These are phyloP conservation scores for Chlamydomonas reinhardtii DNA, from an alignment of 163 green algal genomes.

Conservation along the genomic window DNA sequence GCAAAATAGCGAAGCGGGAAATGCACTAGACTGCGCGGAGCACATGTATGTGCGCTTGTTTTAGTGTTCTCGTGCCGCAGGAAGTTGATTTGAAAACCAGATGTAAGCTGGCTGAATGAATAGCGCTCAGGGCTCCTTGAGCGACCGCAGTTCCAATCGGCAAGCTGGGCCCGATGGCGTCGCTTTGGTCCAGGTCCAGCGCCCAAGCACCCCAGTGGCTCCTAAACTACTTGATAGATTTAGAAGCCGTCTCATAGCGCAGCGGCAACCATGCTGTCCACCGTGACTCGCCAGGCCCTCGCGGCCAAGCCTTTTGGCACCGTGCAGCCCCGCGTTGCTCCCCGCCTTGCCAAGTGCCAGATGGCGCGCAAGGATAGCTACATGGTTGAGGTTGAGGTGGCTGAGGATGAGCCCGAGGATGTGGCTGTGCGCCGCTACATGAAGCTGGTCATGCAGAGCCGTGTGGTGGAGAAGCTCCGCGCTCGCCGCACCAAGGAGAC, in stretches of 20 bases:
- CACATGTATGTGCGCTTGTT: no score
- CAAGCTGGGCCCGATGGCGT: no score
- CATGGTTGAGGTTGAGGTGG: conserved; percentile 73
- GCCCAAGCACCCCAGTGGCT: no score
- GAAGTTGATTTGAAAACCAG: no score
- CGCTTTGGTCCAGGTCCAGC: no score
- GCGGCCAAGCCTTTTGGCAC: conserved; percentile 53
- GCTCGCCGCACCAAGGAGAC: conserved; percentile 65
- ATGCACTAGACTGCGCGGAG: no score
- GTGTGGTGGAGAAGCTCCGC: conserved; percentile 71
- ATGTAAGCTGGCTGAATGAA: no score
- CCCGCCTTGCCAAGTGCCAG: conserved; percentile 33
- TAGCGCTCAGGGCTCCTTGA: no score
- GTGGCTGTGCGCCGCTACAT: conserved; percentile 74
- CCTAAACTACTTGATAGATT: no score
- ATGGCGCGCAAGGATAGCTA: conserved; percentile 62
- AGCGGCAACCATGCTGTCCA: conserved; percentile 35
- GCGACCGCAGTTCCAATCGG: no score
- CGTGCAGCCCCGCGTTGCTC: conserved; percentile 11
- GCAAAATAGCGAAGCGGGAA: no score
- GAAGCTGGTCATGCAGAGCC: conserved; percentile 69
- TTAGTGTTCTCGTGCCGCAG: no score
- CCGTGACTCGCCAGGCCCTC: conserved; percentile 30
- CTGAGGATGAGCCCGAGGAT: conserved; percentile 73
- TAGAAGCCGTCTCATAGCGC: not conserved